Base-by-base conservation (phyloP, 2,329 filamentous ascomycete genomes). In the Laburnicola sp. region DNA sequence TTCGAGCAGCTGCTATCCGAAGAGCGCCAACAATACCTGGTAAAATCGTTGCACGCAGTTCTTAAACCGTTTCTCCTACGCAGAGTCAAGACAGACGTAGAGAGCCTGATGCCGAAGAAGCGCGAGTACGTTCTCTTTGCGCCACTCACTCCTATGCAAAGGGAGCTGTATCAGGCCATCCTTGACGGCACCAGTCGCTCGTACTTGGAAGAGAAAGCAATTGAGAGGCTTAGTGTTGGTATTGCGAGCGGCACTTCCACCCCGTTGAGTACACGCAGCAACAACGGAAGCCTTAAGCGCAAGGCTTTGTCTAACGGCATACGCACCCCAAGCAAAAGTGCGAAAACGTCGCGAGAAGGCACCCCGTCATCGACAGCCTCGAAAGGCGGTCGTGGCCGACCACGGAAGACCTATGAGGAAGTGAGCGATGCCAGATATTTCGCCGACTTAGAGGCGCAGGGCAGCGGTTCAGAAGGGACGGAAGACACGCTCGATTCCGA, bases 71-170 rank as follows among this genome's bases (percentile, higher is more conserved):
- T 99, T 61, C 78, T 99, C 1, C 78, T 99, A 1, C 84, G 94
- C 1, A 82, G 94, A 16, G 83, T 99, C 56, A 99, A 99, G 74
- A 88, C 90, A 0, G 94, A 99, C 65, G 94, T 99, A 0, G 93
- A 96, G 48, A 86, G 86, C 2, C 84, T 91, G 41, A 79, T 99
- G n/a, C 94, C 94, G 0, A 95, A 93, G 74, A 99, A 99, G 77
- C 84, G 94, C 26, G 94, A 99, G 71, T 99, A 99, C 60, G 89
- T 99, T 2, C 77, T 99, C 0, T 97, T 94, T 64, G 94, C 94
- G 0, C 94, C 94, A 0, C 85, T 99, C 74, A 96, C 91, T 0
- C 82, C 86, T 23, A 91, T 94, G 60, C 94, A 99, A 68, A 90
- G 91, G 2, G 93, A 97, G 50, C 75, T 99, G 0, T 99, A 99